Evolutionary conservation across 768 basidiomycete species (phyloP), one percentile per base, ranked within the genome.

Genomic region (Hydnum rufescens): DNA sequence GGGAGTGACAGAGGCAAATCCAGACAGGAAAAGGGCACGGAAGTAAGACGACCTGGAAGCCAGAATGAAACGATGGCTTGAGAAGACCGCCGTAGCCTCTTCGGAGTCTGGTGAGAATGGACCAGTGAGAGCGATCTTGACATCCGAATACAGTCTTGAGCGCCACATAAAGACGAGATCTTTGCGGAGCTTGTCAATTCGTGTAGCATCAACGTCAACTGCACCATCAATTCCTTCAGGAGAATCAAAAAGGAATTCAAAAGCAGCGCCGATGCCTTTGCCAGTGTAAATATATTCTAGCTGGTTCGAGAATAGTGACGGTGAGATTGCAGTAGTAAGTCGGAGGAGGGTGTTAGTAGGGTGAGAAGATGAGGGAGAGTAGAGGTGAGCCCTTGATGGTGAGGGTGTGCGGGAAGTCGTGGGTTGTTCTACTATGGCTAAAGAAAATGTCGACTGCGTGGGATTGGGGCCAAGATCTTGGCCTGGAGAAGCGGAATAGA

Each of bases 111-210:
- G 31, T 48, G 56, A 54, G 1, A 77, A 75, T 1, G 74, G 77
- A 58, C 78, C 80, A 53, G 77, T 74, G 55, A 92, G 74, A 0
- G 80, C 73, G 52, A 97, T 79, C 51, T 82, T 77, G 23, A 93
- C 76, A 64, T 97, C 93, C 2, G 88, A 86, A 63, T 90, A 97
- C 18, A 97, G 76, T 48, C 89, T 78, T 8, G 83, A 85, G 30
- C 93, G 70, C 93, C 92, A 96, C 88, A 90, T 93, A 69, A 82
- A 95, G 23, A 92, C 84, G 28, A 95, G 72, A 61, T 96, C 93
- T 65, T 88, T 87, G 55, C 87, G 77, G 5, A 95, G 75, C 66
- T 89, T 86, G 64, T 88, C 86, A 36, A 85, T 67, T 13, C 86
- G 69, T 43, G 74, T 67, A 57, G 71, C 76, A 64, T 67, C 75